These are phyloP conservation scores for Malus sieversii DNA, from an alignment of 306 rosid species.

Conservation along the genomic window DNA sequence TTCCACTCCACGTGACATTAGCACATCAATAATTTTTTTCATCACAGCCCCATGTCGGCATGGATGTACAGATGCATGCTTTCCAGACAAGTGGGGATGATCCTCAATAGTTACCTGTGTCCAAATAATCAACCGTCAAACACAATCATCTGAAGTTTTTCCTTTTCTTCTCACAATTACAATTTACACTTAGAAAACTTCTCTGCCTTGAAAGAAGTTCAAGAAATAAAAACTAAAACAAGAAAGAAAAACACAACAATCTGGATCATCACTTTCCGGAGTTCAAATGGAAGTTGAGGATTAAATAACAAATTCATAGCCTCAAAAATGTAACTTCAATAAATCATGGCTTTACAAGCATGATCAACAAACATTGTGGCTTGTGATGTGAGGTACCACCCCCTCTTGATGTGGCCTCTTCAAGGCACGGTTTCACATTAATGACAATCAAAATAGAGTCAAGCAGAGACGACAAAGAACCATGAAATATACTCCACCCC, in stretches of 20 bases:
- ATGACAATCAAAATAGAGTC: not conserved
- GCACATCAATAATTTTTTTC: constrained; percentile 93
- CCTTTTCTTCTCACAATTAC: not conserved
- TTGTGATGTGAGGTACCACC: not conserved
- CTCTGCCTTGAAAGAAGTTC: not conserved
- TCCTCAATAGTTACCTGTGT: constrained; percentile 87
- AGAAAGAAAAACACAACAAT: not conserved
- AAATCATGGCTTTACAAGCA: not conserved
- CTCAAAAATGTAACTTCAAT: not conserved
- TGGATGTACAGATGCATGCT: constrained; percentile 97
- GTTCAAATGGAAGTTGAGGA: not conserved
- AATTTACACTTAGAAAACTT: not conserved
- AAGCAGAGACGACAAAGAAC: not conserved
- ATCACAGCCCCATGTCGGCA: constrained; percentile 95
- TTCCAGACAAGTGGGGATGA: constrained; percentile 92
- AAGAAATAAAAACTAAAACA: not conserved
- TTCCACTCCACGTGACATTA: constrained; percentile 93
- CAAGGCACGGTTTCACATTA: not conserved
- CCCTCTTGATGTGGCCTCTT: not conserved
- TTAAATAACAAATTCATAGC: not conserved
- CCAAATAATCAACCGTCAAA: not conserved
- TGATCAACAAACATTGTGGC: not conserved
- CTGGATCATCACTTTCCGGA: not conserved
- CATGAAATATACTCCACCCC: not conserved
- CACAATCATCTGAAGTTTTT: not conserved